Base-by-base conservation (phyloP, 176 grass and related monocot species). In the Eragrostis curvula region DNA sequence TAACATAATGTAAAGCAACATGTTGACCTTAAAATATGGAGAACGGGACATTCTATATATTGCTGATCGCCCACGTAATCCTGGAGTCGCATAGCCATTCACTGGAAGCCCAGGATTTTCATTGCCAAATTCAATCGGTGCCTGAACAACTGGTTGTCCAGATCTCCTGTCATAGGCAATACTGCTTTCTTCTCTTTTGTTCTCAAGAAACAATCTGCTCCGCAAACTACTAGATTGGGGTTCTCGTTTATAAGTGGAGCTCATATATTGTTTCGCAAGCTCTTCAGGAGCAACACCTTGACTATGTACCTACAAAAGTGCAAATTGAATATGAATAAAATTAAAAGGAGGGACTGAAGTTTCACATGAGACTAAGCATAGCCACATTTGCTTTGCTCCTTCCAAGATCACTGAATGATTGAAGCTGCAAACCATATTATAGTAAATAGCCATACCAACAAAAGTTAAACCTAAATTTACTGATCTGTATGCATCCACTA, bases 261-360 rank as follows among this genome's bases (percentile, higher is more conserved):
- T 84, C 93, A 95, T 95, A 78, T 83, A 90, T 83, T 88, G 78
- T 68, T 92, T 95, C 1, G 89, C 93, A 32, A 95, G 81, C 42
- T 95, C 89, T 39, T 79, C 36, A 44, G 92, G 92, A n/a, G 81
- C 80, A 87, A 57, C 52, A 87, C 71, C 58, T 70, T 32, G 66
- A 42, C 42, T 29, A 55, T 44, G 60, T 82, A 80, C 72, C 93
- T 95, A 58, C 18, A 80, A 80, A 52, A 79, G 27, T 79, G 45
- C 76, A 66, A 82, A 59, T 60, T 17, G 42, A 27, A 82, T 61
- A 83, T 39, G 6, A 50, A 66, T 75, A 13, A 28, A 50, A 84
- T n/a, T 27, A 70, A 75, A 56, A 23, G 68, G 68, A n/a, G 55
- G 21, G 62, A 79, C n/a, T 66, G 1, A 76, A 70, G 8, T 70